phyloP scores from a whole-genome alignment of 2,329 filamentous ascomycete genomes.

The Chlorencoelia australis region DNA sequence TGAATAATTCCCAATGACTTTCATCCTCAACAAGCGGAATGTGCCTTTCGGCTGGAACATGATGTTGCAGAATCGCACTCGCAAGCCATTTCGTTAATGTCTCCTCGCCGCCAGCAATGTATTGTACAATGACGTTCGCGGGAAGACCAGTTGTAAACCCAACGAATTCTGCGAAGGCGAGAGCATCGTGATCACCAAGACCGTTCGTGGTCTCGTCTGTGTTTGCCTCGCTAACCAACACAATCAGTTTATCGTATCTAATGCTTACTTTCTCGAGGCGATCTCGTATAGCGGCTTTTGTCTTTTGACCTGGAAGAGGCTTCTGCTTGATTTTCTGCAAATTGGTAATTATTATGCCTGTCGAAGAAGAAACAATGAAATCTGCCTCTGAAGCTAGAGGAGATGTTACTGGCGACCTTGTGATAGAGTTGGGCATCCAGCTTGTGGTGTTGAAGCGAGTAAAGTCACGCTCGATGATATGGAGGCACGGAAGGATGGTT shows the following conservation, averaged over 20 bases:
- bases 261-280: slow-evolving; percentile 41
- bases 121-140: slow-evolving; percentile 32
- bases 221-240: slow-evolving; percentile 54
- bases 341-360: slow-evolving; percentile 60
- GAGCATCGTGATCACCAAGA: slow-evolving; percentile 18
- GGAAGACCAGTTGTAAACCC: slow-evolving; percentile 28
- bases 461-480: slow-evolving; percentile 53
- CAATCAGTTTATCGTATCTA: slow-evolving; percentile 56
- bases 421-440: slow-evolving; percentile 28
- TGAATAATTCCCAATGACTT: slow-evolving; percentile 57
- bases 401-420: slow-evolving; percentile 30
- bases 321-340: slow-evolving; percentile 64
- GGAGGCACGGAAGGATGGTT: slow-evolving; percentile 36
- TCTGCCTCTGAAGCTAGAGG: slow-evolving; percentile 53
- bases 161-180: slow-evolving; percentile 23
- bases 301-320: slow-evolving; percentile 51
- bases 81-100: slow-evolving; percentile 46
- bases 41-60: slow-evolving; percentile 2
- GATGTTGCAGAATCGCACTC: slow-evolving; percentile 36
- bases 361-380: slow-evolving; percentile 57
- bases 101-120: slow-evolving; percentile 37
- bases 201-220: slow-evolving; percentile 31
- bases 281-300: slow-evolving; percentile 40
- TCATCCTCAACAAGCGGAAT: slow-evolving; percentile 41
- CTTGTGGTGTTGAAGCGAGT: slow-evolving; percentile 28